These are phyloP conservation scores for Fraxinus nigra DNA, from an alignment of 305 asterid species.

Conservation along the genomic window DNA sequence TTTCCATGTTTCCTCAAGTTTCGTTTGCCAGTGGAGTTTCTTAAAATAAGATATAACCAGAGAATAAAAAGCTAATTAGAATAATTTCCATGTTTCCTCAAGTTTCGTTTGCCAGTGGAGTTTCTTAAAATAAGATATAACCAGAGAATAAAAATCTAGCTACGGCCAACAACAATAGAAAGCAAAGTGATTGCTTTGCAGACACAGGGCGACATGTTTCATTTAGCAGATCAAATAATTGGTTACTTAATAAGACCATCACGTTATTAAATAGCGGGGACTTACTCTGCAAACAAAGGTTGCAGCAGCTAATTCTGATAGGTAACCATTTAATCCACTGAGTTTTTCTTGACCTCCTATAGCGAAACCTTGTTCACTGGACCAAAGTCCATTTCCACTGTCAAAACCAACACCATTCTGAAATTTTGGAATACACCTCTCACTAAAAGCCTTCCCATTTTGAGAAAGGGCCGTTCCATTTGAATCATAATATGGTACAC, in stretches of 20 bases:
- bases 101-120: background rate
- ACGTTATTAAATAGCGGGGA: background rate
- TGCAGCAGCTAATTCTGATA: constrained; percentile 95
- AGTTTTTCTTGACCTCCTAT: constrained; percentile 95
- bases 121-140: background rate
- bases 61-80: constrained; percentile 6
- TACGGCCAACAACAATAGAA: background rate
- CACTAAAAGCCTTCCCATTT: constrained; percentile 42
- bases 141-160: constrained; percentile 13
- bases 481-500: constrained; percentile 35
- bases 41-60: background rate
- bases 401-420: constrained; percentile 98
- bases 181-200: background rate
- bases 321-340: constrained; percentile 75
- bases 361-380: constrained; percentile 87
- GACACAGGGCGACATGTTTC: background rate
- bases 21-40: background rate
- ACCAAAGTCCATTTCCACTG: constrained; percentile 85
- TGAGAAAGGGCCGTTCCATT: constrained; percentile 31
- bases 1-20: background rate
- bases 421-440: constrained; percentile 52
- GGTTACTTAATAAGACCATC: background rate
- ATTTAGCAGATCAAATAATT: constrained; percentile 5
- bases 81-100: background rate
- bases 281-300: constrained; percentile 96